These are phyloP conservation scores for Penicillium sp. DNA, from an alignment of 2,329 filamentous ascomycete genomes.

Conservation along the genomic window DNA sequence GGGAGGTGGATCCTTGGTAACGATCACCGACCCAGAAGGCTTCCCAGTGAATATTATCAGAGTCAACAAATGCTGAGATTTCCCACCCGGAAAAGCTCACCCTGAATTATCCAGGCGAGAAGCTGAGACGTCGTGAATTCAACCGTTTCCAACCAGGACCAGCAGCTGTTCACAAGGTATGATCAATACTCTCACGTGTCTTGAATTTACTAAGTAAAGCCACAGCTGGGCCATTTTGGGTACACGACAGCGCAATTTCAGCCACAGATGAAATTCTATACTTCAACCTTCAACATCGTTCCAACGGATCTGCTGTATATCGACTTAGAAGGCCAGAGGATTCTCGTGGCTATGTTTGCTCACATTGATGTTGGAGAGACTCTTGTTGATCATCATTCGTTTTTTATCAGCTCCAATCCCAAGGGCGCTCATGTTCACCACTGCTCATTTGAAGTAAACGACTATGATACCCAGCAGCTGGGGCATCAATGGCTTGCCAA, in stretches of 20 bases:
- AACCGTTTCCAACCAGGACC: slow-evolving; percentile 48
- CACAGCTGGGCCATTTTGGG: slow-evolving; percentile 16
- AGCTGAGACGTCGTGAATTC: slow-evolving; percentile 40
- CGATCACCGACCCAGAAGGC: slow-evolving; percentile 26
- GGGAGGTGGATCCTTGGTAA: slow-evolving; percentile 24
- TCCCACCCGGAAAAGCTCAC: slow-evolving; percentile 30
- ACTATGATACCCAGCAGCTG: slow-evolving; percentile 2
- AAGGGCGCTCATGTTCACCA: neutral
- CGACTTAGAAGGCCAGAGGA: slow-evolving; percentile 9
- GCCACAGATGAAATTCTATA: slow-evolving; percentile 45
- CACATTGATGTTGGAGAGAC: slow-evolving; percentile 6
- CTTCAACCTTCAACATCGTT: slow-evolving; percentile 47
- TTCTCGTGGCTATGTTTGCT: slow-evolving; percentile 4
- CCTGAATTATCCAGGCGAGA: slow-evolving; percentile 39
- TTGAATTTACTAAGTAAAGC: slow-evolving; percentile 36
- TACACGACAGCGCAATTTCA: slow-evolving; percentile 41
- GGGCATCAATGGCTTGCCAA: slow-evolving; percentile 1
- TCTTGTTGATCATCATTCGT: slow-evolving; percentile 5
- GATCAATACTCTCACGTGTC: neutral
- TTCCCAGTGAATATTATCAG: slow-evolving; percentile 27
- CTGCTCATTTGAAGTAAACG: neutral
- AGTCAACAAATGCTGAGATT: neutral
- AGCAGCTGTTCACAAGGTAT: slow-evolving; percentile 48
- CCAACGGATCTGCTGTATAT: slow-evolving; percentile 49
- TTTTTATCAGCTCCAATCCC: slow-evolving; percentile 4